These are phyloP conservation scores for Pseudogymnoascus sp. DNA, from an alignment of 2,329 filamentous ascomycete species.

Conservation along the genomic window DNA sequence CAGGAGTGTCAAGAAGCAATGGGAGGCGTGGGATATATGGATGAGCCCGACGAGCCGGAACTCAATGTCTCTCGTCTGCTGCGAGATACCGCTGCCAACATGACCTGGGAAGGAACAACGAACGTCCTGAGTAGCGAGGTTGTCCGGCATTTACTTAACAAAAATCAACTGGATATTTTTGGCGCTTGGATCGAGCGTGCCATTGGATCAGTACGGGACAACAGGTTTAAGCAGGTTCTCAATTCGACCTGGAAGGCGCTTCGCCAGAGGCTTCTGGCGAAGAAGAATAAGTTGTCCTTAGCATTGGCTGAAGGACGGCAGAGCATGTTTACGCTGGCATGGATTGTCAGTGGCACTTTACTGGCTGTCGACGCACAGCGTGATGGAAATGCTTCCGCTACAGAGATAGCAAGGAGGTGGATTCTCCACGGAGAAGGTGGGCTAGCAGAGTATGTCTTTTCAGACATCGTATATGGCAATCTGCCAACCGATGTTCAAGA, in stretches of 20 bases:
- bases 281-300: slow-evolving; percentile 13
- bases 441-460: slow-evolving; percentile 25
- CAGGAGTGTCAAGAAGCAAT: slow-evolving; percentile 32
- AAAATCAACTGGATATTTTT: slow-evolving; percentile 13
- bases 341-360: slow-evolving; percentile 29
- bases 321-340: slow-evolving; percentile 29
- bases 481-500: neutral
- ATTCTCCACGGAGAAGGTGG: slow-evolving; percentile 24
- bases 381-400: slow-evolving; percentile 26
- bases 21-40: slow-evolving; percentile 32
- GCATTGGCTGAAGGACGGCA: slow-evolving; percentile 24
- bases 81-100: slow-evolving; percentile 11
- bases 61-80: slow-evolving; percentile 10
- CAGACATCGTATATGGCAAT: slow-evolving; percentile 19
- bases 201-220: slow-evolving; percentile 12
- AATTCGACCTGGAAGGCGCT: slow-evolving; percentile 2
- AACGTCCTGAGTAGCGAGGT: slow-evolving; percentile 12
- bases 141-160: slow-evolving; percentile 12
- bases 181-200: slow-evolving; percentile 6
- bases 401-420: slow-evolving; percentile 31
- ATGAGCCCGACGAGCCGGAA: slow-evolving; percentile 22
- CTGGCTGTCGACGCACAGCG: slow-evolving; percentile 31
- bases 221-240: slow-evolving; percentile 9
- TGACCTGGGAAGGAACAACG: slow-evolving; percentile 13
- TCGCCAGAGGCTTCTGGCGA: neutral